A percentile compares a stretch with the other conserved stretches of the same genome.
phyloP scores from a whole-genome alignment of 2,329 filamentous ascomycete species.

The Colletotrichum somersetense region DNA sequence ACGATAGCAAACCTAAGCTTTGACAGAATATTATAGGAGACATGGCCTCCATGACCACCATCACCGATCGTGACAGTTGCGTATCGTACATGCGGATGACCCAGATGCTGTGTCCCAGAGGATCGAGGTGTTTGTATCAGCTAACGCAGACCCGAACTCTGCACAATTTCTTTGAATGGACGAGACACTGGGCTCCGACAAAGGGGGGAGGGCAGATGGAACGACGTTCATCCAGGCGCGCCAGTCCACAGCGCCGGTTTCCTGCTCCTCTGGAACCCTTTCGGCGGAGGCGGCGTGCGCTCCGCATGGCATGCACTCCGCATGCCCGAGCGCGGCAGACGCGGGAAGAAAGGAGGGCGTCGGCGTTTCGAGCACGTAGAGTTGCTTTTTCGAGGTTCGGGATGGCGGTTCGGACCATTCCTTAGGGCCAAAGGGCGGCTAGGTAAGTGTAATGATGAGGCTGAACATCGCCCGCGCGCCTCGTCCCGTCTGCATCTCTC shows the following conservation, averaged over 20 bases:
- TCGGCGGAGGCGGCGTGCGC: conserved; percentile 5
- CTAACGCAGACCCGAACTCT: not conserved
- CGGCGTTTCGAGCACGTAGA: conserved; percentile 4
- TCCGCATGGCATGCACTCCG: not conserved
- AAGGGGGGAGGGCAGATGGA: too few relatives aligned
- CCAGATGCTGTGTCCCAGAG: not conserved
- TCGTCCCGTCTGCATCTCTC: too few relatives aligned
- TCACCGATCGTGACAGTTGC: not conserved
- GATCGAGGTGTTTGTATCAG: too few relatives aligned
- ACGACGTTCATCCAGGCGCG: not conserved
- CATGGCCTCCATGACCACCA: not conserved
- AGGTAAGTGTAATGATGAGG: not conserved
- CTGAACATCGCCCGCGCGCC: not conserved
- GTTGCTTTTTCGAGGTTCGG: not conserved
- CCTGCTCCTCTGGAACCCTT: not conserved
- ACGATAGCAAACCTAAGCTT: not conserved
- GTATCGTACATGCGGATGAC: not conserved
- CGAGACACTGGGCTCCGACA: conserved; percentile 4
- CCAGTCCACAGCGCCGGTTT: not conserved
- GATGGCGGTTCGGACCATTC: not conserved
- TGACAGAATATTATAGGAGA: too few relatives aligned
- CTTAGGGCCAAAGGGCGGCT: too few relatives aligned
- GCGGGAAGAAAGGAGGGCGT: not conserved
- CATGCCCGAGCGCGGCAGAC: conserved; percentile 27
- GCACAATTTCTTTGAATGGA: conserved; percentile 17